Evolutionary conservation across 331 rosid genomes (phyloP).

Genomic region (Pyrus hybrid): DNA sequence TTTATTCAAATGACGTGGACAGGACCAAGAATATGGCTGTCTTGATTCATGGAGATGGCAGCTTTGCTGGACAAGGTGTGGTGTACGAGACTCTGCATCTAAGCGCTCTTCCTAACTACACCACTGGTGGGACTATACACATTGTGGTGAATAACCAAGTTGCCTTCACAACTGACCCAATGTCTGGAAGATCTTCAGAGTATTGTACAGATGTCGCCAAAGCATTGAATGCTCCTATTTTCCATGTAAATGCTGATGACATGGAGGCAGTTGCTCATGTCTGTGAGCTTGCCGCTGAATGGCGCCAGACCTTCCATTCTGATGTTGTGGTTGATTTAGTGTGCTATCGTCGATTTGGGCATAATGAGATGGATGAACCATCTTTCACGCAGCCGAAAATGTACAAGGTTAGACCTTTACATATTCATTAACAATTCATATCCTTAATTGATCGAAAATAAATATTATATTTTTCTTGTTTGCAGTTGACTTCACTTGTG

Average conservation of each 20-base stretch:
- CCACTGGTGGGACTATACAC: conserved; percentile 94
- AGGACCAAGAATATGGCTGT: conserved; percentile 83
- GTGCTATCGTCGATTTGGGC: conserved; percentile 94
- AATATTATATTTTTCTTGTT: neutral
- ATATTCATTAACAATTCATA: neutral
- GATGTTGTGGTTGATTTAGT: conserved; percentile 96
- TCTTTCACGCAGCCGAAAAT: conserved; percentile 96
- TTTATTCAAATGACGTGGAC: conserved; percentile 60
- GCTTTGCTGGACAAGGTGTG: conserved; percentile 98
- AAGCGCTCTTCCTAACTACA: conserved; percentile 93
- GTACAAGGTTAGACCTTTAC: conserved; percentile 67
- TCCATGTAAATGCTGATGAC: conserved; percentile 92
- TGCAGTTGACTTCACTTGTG: neutral
- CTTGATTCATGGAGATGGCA: conserved; percentile 96
- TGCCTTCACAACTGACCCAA: conserved; percentile 97
- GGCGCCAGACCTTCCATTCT: conserved; percentile 98
- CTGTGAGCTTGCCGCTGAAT: conserved; percentile 97
- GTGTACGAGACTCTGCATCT: conserved; percentile 93
- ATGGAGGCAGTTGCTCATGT: conserved; percentile 98
- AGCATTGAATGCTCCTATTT: conserved; percentile 86
- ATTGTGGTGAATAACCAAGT: conserved; percentile 91
- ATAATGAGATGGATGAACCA: conserved; percentile 98
- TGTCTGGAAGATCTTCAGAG: conserved; percentile 81
- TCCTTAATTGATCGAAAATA: neutral
- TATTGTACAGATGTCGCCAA: conserved; percentile 96